phyloP scores from a whole-genome alignment of 2,329 filamentous ascomycete species.

The Aspergillus latus region DNA sequence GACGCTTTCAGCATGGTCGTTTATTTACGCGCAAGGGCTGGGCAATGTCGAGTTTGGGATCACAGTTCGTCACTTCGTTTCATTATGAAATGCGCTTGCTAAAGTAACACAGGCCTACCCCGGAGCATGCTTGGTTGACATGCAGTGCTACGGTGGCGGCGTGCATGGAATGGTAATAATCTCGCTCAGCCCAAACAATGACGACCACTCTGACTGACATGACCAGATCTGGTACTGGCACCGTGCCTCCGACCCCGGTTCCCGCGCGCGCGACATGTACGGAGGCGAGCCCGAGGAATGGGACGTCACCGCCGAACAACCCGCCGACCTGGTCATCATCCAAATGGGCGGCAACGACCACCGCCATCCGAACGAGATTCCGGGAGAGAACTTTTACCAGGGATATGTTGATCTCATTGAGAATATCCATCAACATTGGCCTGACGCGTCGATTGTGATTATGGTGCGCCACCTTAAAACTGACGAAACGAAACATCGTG shows the following conservation, averaged over 20 bases:
- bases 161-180: constrained; percentile 44
- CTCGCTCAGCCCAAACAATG: not conserved
- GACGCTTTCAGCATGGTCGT: constrained; percentile 57
- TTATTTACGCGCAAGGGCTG: constrained; percentile 56
- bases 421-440: constrained; percentile 44
- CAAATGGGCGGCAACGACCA: constrained; percentile 51
- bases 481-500: not conserved
- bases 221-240: constrained; percentile 55
- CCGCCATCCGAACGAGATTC: constrained; percentile 44
- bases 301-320: constrained; percentile 27
- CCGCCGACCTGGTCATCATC: constrained; percentile 46
- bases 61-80: constrained; percentile 34
- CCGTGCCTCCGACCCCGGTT: constrained; percentile 56
- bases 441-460: constrained; percentile 44
- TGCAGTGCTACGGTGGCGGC: constrained; percentile 57
- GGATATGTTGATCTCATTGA: constrained; percentile 45
- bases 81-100: not conserved
- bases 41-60: constrained; percentile 60
- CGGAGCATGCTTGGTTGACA: constrained; percentile 58
- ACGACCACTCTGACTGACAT: constrained; percentile 7
- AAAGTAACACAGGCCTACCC: constrained; percentile 45
- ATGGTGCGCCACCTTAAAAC: constrained; percentile 28
- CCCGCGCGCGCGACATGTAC: constrained; percentile 47
- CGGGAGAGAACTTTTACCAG: constrained; percentile 37
- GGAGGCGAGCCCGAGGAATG: constrained; percentile 33